These are phyloP conservation scores for Pseudocercospora fuligena DNA, from an alignment of 2,329 filamentous ascomycete genomes.

Conservation along the genomic window DNA sequence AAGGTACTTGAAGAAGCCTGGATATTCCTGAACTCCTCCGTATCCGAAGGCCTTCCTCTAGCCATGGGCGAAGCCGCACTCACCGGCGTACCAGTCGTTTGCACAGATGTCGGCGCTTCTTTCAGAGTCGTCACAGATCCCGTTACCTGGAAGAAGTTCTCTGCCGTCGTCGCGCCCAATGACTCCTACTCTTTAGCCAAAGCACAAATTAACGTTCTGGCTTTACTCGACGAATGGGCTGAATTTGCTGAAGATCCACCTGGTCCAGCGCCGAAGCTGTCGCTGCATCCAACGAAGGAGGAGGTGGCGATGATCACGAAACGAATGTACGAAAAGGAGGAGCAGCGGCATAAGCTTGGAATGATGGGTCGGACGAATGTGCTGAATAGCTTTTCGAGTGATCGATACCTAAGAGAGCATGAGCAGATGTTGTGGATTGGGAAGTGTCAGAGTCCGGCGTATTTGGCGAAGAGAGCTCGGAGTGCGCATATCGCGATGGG, in stretches of 20 bases:
- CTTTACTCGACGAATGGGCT: slow-evolving; percentile 65
- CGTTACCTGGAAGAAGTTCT: slow-evolving; percentile 55
- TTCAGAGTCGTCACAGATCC: slow-evolving; percentile 62
- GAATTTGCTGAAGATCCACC: slow-evolving; percentile 59
- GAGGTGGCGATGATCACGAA: slow-evolving; percentile 60
- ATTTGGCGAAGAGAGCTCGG: slow-evolving; percentile 13
- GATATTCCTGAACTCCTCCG: slow-evolving; percentile 52
- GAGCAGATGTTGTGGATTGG: slow-evolving; percentile 39
- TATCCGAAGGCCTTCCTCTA: slow-evolving; percentile 52
- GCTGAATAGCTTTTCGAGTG: slow-evolving; percentile 63
- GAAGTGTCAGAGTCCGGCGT: slow-evolving; percentile 27
- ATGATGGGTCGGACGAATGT: slow-evolving; percentile 64
- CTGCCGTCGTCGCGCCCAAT: slow-evolving; percentile 68
- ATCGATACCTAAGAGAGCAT: slow-evolving; percentile 59
- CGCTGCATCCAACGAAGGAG: slow-evolving; percentile 53
- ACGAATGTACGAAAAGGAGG: slow-evolving; percentile 65
- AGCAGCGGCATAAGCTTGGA: slow-evolving; percentile 61
- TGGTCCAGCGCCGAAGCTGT: slow-evolving; percentile 48
- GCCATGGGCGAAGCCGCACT: slow-evolving; percentile 54
- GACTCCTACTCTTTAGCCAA: slow-evolving; percentile 64
- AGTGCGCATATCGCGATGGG: not conserved
- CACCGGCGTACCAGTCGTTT: slow-evolving; percentile 49
- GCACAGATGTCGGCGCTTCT: slow-evolving; percentile 61
- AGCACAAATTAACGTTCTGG: slow-evolving; percentile 66
- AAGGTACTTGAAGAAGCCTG: slow-evolving; percentile 61